Evolutionary conservation across 2,329 filamentous ascomycete genomes (phyloP).

Genomic region (Arthrobotrys conoides): DNA sequence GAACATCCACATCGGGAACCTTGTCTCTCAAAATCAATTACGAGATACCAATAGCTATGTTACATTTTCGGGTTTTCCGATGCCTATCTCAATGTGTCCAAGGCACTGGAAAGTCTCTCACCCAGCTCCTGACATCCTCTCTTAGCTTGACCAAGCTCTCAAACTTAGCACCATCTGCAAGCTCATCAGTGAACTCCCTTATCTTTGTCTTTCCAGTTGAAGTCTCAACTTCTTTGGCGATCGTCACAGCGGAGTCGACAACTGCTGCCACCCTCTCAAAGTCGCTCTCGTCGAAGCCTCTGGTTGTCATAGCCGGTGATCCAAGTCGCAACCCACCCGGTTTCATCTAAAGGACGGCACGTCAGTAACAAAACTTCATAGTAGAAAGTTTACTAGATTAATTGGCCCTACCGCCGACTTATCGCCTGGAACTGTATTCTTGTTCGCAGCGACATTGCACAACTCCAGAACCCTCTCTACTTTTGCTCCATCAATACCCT

Average conservation of each 20-base stretch:
- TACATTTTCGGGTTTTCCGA: constrained; percentile 28
- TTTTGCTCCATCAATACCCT: constrained; percentile 87
- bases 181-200: constrained; percentile 77
- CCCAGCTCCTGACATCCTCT: constrained; percentile 83
- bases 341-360: constrained; percentile 71
- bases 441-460: constrained; percentile 97
- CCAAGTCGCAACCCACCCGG: constrained; percentile 95
- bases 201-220: constrained; percentile 77
- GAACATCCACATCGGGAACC: constrained; percentile 32
- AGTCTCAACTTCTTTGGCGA: constrained; percentile 80
- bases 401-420: constrained; percentile 77
- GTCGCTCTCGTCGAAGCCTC: constrained; percentile 90
- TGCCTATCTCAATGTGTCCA: constrained; percentile 69
- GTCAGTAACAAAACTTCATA: constrained; percentile 5
- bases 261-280: constrained; percentile 89
- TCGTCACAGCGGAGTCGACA: constrained; percentile 84
- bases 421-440: constrained; percentile 98
- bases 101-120: constrained; percentile 79
- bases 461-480: constrained; percentile 92
- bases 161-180: constrained; percentile 77
- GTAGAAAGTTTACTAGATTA: constrained; percentile 18
- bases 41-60: constrained; percentile 16
- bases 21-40: constrained; percentile 24
- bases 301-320: constrained; percentile 96
- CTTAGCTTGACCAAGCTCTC: constrained; percentile 80